Base-by-base conservation (phyloP, 75 land plant species). In the Sequoiadendron giganteum region DNA sequence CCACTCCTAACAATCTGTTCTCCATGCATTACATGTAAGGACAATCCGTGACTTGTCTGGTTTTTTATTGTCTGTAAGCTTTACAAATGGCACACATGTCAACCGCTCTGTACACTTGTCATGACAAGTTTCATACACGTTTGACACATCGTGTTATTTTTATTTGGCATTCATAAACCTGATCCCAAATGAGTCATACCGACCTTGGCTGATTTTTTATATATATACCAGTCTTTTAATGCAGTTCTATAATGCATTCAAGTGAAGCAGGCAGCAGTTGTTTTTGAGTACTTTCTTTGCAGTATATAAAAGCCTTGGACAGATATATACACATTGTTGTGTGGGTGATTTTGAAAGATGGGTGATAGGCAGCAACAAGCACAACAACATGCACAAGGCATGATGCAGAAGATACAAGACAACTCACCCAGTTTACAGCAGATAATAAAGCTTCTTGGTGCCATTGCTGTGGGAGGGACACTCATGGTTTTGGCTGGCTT, bases 401-500 rank as follows among this genome's bases (percentile, higher is more conserved):
- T 89, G 84, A 77, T 88, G 89, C 52, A 58, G 75, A 88, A 83
- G 85, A 14, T 88, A 16, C 83, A 77, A 34, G 89, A 89, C 54
- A 38, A 58, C 14, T 6, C 81, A 47, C 90, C 92, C 32, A 76
- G 15, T 75, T 13, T 85, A 1, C 45, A 61, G 49, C 92, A 89
- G 88, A 61, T 87, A 10, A 78, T 88, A 56, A 88, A 88, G 79
- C 39, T 90, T 16, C 11, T 89, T 40, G 70, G 86, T 18, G 87
- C 90, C 28, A 87, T 81, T 49, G 80, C 93, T 15, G 77, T 85
- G 39, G 93, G 89, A 19, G 91, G 88, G 7, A 83, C 90, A 48
- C 86, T 92, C 56, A 86, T 91, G 13, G 82, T 91, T 25, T 85
- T 93, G 52, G 91, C 89, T 18, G 94, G 93, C 38, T 73, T 93